Evolutionary conservation across 2,329 filamentous ascomycete genomes (phyloP), one percentile per base, ranked within the genome.

Genomic region (Diaporthe vexans): DNA sequence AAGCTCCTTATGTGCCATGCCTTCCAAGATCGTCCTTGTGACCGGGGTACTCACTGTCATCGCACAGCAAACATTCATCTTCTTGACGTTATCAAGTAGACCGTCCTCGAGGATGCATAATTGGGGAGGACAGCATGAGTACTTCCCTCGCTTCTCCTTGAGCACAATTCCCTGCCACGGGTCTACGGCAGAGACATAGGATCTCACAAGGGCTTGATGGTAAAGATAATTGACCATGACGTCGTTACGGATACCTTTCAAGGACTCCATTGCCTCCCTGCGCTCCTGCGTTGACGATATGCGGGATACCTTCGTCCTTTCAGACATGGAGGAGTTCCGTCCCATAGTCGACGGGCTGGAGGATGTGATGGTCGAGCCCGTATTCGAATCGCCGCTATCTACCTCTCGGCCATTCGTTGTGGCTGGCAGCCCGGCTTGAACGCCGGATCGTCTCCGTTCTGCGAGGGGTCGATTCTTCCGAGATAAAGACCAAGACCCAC

Each of bases 1-100:
- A 29, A 84, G 77, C 3, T 79, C 77, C 7, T 72, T 73, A 29
- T 86, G 83, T 59, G 84, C 86, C 4, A 81, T 78, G 37, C 82
- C 81, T 57, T 79, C 79, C 9, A 93, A 83, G 76, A 93, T 87
- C 37, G 91, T 85, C 76, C 89, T 88, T 78, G 93, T 91, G 54
- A 93, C 88, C 74, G 88, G 86, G 4, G 91, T 93, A 79, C 90
- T 92, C 76, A 93, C 86, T 4, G 92, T 94, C 88, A 93, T 92
- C 68, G 91, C 91, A 78, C 88, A 90, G 89, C 82, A 81, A 24
- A 85, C 83, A 58, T 85, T 85, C 75, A 85, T 81, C 76, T 82
- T 79, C 76, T 81, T 77, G 13, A 82, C 77, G 78, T 83, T 82
- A 24, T 83, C 81, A 65, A 79, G 83, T 8, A 85, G 76, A 29